Evolutionary conservation across 306 rosid species (phyloP), one percentile per base, ranked within the genome.

Genomic region (Fagus sylvatica): DNA sequence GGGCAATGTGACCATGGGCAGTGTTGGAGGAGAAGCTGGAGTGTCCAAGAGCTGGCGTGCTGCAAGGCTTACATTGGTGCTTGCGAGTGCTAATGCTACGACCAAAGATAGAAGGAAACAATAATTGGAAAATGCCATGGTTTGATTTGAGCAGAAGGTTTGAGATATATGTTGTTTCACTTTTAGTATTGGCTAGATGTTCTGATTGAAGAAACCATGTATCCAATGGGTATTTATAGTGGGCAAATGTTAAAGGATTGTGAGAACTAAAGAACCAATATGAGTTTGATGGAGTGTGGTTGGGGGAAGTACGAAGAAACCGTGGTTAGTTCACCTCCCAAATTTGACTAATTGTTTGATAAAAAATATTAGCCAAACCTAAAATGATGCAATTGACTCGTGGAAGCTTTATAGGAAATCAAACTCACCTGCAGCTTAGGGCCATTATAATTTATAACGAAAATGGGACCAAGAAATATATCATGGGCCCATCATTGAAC

Each of bases 21-120:
- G 28, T 22, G 28, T 22, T 22, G 28, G 28, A 22, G 28, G 28
- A 22, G 28, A 22, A 22, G 28, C 28, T 22, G 28, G 28, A 22
- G 28, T 22, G 28, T 22, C 28, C 28, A 22, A 22, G 28, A 22
- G 28, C 28, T 22, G 28, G 28, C 28, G 28, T 22, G 28, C 28
- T 22, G 28, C 28, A 0, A 68, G 16, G 75, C 76, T 79, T 55
- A 55, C 62, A 34, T 55, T 57, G 37, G 79, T 53, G 75, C 84
- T 68, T 73, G 89, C 74, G 72, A 78, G 19, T 36, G 72, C 6
- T 17, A 78, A 7, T 36, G 72, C 55, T 28, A 78, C 19, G 32
- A 72, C n/a, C 39, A 22, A 22, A 22, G 28, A 22, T 22, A 22
- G 28, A 22, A 22, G 28, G 28, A 22, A 22, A 22, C 28, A 22